Conservation (phyloP, 2,329 filamentous ascomycete genomes). For the Alternaria ventricosa region DNA sequence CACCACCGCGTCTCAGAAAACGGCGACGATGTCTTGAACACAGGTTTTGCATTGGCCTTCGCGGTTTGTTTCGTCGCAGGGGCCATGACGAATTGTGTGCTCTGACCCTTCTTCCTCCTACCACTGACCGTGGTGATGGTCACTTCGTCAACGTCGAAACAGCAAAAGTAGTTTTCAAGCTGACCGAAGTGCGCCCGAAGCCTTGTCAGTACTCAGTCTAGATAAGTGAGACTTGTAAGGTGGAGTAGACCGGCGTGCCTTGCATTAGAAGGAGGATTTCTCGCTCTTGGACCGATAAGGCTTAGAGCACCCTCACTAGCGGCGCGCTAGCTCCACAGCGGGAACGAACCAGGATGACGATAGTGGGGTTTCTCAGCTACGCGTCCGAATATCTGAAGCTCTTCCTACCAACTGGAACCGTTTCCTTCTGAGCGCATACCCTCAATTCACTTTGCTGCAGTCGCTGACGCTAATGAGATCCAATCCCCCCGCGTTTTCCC, state of each 20-base stretch:
- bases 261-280: conserved; percentile 17
- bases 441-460: not conserved
- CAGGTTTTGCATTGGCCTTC: conserved; percentile 53
- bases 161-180: not conserved
- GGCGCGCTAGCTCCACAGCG: conserved; percentile 7
- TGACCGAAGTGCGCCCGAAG: conserved; percentile 9
- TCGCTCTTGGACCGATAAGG: conserved; percentile 1
- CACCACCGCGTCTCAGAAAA: conserved; percentile 69
- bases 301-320: conserved; percentile 9
- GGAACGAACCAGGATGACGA: conserved; percentile 14
- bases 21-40: conserved; percentile 71
- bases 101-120: not conserved
- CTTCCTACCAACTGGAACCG: conserved; percentile 52
- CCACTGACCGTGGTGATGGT: not conserved
- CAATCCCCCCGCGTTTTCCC: conserved; percentile 17
- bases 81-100: conserved; percentile 23
- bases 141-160: not conserved
- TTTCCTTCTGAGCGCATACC: not conserved
- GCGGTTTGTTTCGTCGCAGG: conserved; percentile 10
- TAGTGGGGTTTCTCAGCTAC: conserved; percentile 9
- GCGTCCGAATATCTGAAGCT: conserved; percentile 55
- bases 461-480: conserved; percentile 37
- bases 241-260: conserved; percentile 15
- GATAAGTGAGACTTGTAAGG: conserved; percentile 5
- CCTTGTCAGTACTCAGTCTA: not conserved